A percentile compares a stretch with the other conserved stretches of the same genome.
These are phyloP conservation scores for Maudiozyma saulgeensis DNA, from an alignment of 805 yeast species.

Conservation along the genomic window DNA sequence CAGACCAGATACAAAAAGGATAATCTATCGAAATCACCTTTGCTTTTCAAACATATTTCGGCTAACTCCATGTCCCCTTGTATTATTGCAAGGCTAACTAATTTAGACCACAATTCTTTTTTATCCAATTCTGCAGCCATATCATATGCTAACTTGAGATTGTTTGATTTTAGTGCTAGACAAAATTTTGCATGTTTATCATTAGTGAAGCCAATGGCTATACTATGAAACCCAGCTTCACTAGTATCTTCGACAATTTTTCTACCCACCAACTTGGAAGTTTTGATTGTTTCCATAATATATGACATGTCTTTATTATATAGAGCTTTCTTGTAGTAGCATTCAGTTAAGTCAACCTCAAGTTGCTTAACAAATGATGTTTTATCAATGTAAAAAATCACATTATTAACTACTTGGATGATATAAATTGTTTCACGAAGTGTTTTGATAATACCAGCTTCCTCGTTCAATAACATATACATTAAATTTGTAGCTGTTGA, in stretches of 20 bases:
- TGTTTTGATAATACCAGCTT: conserved; percentile 86
- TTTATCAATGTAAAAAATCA: conserved; percentile 34
- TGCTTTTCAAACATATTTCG: conserved; percentile 80
- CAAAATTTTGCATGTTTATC: conserved; percentile 94
- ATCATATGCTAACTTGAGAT: conserved; percentile 72
- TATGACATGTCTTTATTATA: conserved; percentile 83
- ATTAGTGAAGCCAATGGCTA: conserved; percentile 91
- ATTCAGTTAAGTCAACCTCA: conserved; percentile 89
- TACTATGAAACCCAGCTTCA: conserved; percentile 91
- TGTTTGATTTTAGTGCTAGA: conserved; percentile 86
- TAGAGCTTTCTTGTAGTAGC: conserved; percentile 86
- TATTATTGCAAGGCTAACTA: conserved; percentile 73
- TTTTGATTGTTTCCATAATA: conserved; percentile 78
- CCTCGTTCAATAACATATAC: conserved; percentile 87
- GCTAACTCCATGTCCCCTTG: conserved; percentile 84
- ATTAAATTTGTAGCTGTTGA: conserved; percentile 92
- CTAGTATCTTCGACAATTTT: conserved; percentile 90
- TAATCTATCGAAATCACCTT: conserved; percentile 74
- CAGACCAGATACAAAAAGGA: conserved; percentile 57
- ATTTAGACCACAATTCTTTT: conserved; percentile 63
- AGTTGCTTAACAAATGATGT: conserved; percentile 34
- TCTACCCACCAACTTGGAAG: conserved; percentile 90
- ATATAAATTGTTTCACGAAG: conserved; percentile 80
- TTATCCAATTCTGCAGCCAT: conserved; percentile 75
- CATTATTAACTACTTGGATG: conserved; percentile 55